Evolutionary conservation across 169 alveolate species (phyloP), one percentile per base, ranked within the genome.

Genomic region (Plasmodium inui): DNA sequence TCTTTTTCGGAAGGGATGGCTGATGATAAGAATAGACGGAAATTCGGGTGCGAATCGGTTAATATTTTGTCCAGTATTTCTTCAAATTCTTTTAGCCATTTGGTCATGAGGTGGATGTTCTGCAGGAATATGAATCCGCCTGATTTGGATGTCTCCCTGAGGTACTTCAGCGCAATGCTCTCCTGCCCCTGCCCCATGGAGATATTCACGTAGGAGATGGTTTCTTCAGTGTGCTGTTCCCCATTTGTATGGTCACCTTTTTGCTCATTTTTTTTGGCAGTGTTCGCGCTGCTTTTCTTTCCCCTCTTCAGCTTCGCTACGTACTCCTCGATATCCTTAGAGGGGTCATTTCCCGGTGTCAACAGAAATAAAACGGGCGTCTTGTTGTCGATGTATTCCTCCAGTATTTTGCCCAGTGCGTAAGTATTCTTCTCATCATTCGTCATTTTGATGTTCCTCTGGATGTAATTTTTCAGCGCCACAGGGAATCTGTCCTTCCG

Each of bases 181-280:
- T 98, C 99, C 95, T 98, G 98, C 26, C 99, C 99, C 95, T 99
- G 99, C 19, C 99, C 99, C 99, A 99, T 99, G 83, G 99, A 98
- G 83, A 99, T 99, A 92, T 99, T 99, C 34, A 97, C 97, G 93
- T 98, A 98, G 89, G 98, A 97, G 2, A 99, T 99, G 67, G 97
- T 97, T 22, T 96, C 97, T 74, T 97, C 97, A 0, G 98, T 92
- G 81, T 93, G 93, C 81, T 46, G 90, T 53, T 82, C 53, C 26
- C 39, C 67, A 41, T n/a, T 30, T 22, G 17, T 9, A 76, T 94
- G 84, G 67, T 88, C 67, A 84, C 84, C 2, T 92, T 94, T 61
- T 86, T 94, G 81, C 44, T 57, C 55, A 32, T 4, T 12, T 12
- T 67, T 95, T 82, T 82, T 78, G 79, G 39, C 53, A 73, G 12